Base-by-base conservation (phyloP, 805 yeast genomes). In the Kazachstania bromeliacearum region DNA sequence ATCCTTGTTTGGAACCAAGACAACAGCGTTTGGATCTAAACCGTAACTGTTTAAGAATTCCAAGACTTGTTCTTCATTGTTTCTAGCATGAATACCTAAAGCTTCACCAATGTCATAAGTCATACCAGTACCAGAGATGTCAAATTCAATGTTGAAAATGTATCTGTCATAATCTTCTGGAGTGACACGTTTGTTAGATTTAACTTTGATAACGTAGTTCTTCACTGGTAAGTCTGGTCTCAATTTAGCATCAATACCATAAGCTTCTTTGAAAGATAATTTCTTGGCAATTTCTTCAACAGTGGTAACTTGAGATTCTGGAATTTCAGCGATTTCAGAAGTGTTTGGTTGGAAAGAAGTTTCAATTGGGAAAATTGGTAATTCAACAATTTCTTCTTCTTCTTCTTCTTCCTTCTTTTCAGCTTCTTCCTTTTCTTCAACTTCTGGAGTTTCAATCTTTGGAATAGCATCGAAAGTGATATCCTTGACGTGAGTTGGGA, bases 41-140 rank as follows among this genome's bases (percentile, higher is more conserved):
- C 84, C 87, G 55, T 87, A 89, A 53, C 66, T 70, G 15, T 66
- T 50, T 48, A 89, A 70, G 62, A 89, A 89, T 45, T 70, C 69
- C 31, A 67, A 72, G 36, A 88, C 95, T 26, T 66, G 71, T 13
- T 64, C 70, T 28, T 68, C 57, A 48, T 76, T 71, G 66, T 89
- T 89, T 55, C 89, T 78, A 33, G 95, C 96, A 53, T 89, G 96
- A 41, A 89, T 75, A 53, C 97, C 97, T 42, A 89, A 73, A 15
- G 97, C 96, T 68, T 89, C 97, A 58, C 97, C 97, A 55, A 89
- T 85, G 45, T 79, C 92, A 58, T 89, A 89, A 34, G 76, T 84
- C 55, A 89, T 68, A 18, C 94, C 96, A 25, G 96, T 87, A 36
- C 94, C 94, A 31, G 87, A 63, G 55, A 79, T 74, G 57, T 89